Base-by-base conservation (phyloP, 2,329 filamentous ascomycete species). In the Hypoxylon sp. region DNA sequence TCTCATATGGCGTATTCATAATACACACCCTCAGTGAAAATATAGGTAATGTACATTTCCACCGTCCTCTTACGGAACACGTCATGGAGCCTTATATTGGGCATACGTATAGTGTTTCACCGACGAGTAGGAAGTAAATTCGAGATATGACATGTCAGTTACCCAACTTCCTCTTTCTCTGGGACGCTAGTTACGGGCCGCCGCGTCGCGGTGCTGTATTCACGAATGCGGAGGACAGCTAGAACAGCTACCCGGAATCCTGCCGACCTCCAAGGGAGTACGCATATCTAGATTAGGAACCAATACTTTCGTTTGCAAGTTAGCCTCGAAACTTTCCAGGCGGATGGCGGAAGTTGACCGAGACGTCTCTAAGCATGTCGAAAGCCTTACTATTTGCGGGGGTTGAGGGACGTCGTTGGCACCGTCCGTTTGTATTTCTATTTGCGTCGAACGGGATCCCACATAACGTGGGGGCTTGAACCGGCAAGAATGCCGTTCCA, bases 301-400 rank as follows among this genome's bases (percentile, higher is more conserved):
- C 51, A 63, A 57, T 56, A 43, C 34, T 50, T 28, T 25, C 45
- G 52, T 63, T 63, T 63, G 36, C 25, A 36, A 30, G 25, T 43
- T 23, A 17, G 36, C 45, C 52, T 63, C 14, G n/a, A 30, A n/a
- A n/a, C n/a, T n/a, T n/a, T n/a, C 6, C 14, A 41, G 10, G 2
- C 14, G 28, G 10, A 1, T 5, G 11, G 14, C 36, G 0, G 9
- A 30, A 19, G 7, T 2, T 43, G 10, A 21, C n/a, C 21, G 30
- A n/a, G 53, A 34, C 3, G 23, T 11, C 30, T 41, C 25, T 19
- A 30, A 5, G 28, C 19, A 5, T 5, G 13, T 28, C 5, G 32
- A 34, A 53, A n/a, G 32, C 23, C 23, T 60, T 19, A 13, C 14
- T 19, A 19, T 34, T 34, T 4, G 7, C 10, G 41, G 32, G 43